Conservation (phyloP, 257 asterid species). For the Jacaranda copaia region DNA sequence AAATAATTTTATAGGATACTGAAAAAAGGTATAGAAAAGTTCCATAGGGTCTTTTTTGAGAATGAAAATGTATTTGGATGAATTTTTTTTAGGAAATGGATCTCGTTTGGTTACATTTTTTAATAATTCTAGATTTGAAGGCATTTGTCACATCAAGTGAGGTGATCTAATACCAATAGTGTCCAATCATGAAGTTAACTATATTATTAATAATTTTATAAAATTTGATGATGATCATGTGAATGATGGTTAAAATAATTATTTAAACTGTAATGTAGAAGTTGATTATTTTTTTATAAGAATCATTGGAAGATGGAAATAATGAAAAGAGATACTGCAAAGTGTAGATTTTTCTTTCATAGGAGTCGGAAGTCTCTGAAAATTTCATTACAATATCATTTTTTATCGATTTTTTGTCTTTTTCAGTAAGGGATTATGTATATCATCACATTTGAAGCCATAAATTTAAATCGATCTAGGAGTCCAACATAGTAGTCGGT, state of each 20-base stretch:
- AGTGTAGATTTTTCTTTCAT: neutral
- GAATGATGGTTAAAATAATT: neutral
- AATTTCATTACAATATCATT: neutral
- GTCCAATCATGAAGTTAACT: neutral
- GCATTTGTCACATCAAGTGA: neutral
- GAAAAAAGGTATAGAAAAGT: too few relatives aligned
- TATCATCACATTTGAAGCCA: neutral
- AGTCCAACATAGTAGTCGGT: neutral
- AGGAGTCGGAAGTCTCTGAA: neutral
- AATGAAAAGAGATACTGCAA: too few relatives aligned
- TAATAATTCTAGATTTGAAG: neutral
- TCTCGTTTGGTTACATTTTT: neutral
- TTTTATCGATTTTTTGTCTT: neutral
- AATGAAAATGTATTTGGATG: neutral
- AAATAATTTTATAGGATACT: too few relatives aligned
- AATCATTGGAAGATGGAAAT: too few relatives aligned
- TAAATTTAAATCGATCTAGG: neutral
- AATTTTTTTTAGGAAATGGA: too few relatives aligned
- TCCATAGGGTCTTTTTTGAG: neutral
- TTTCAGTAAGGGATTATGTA: neutral
- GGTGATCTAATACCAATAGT: neutral
- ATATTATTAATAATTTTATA: neutral
- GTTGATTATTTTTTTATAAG: too few relatives aligned
- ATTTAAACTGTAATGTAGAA: neutral
- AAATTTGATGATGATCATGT: neutral